Evolutionary conservation across 352 stramenopile genomes (phyloP).

Genomic region (Phytophthora hybrid): DNA sequence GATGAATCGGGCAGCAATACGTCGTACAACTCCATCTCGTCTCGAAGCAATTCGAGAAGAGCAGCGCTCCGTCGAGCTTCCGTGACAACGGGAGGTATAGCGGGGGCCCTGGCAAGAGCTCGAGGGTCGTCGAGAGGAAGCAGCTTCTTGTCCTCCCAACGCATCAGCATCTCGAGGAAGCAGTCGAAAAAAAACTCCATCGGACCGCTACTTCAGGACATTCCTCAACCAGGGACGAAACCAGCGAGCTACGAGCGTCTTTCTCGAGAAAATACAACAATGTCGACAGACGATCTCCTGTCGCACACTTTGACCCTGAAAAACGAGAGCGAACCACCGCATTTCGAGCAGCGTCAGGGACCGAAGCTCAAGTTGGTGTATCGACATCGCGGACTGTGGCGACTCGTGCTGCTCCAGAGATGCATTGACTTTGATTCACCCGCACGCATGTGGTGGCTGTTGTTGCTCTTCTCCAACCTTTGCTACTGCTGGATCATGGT

Average conservation of each 20-base stretch:
- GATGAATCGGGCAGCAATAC: neutral
- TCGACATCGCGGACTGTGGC: neutral
- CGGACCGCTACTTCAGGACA: neutral
- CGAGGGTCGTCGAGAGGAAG: neutral
- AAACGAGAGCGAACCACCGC: neutral
- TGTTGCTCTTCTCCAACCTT: neutral
- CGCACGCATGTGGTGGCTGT: neutral
- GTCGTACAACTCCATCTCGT: neutral
- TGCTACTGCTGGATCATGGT: conserved; percentile 2
- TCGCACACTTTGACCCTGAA: neutral
- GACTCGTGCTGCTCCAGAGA: neutral
- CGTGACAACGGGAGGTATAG: neutral
- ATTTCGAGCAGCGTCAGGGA: neutral
- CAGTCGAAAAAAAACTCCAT: conserved; percentile 4
- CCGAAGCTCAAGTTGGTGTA: neutral
- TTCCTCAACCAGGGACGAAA: neutral
- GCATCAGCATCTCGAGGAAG: neutral
- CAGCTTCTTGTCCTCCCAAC: neutral
- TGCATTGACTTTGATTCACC: neutral
- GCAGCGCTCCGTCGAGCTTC: conserved; percentile 1
- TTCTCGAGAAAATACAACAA: neutral
- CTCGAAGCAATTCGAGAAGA: conserved; percentile 1
- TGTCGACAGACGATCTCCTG: neutral
- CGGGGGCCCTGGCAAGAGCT: neutral
- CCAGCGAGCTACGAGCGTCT: neutral